A percentile compares a stretch with the other conserved stretches of the same genome.
Conservation (phyloP, 2,329 filamentous ascomycete species). For the Lachnellula occidentalis region DNA sequence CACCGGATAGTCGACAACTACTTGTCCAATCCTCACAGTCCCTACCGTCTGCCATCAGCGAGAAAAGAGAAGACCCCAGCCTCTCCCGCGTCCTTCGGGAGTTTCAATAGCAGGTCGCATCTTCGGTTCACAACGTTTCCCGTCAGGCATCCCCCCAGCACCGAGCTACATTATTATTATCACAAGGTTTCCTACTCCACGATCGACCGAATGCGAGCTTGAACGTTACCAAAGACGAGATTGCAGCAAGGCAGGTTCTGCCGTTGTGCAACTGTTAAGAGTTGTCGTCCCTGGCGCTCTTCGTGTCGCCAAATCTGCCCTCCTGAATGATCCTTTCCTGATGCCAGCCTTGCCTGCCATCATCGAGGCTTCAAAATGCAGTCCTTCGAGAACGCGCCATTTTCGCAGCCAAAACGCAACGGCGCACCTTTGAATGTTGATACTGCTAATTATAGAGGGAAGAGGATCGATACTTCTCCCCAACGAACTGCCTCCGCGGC, state of each 20-base stretch:
- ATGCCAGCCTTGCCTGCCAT: slow-evolving; percentile 14
- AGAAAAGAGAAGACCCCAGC: neutral
- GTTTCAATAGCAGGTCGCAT: slow-evolving; percentile 16
- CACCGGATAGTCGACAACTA: neutral
- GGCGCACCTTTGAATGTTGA: slow-evolving; percentile 27
- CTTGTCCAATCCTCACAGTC: neutral
- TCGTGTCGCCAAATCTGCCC: neutral
- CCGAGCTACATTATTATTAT: slow-evolving; percentile 3
- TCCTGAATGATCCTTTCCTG: slow-evolving; percentile 10
- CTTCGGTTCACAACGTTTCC: slow-evolving; percentile 10
- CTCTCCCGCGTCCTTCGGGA: neutral
- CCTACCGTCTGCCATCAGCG: neutral
- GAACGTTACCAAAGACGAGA: neutral
- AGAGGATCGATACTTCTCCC: slow-evolving; percentile 21
- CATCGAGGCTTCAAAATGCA: slow-evolving; percentile 23
- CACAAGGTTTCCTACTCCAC: slow-evolving; percentile 3
- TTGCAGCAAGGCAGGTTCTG: slow-evolving; percentile 1
- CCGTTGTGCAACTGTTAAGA: slow-evolving; percentile 7
- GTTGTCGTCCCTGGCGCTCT: slow-evolving; percentile 1
- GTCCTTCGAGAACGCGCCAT: slow-evolving; percentile 22
- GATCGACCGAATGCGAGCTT: slow-evolving; percentile 11
- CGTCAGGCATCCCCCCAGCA: slow-evolving; percentile 13
- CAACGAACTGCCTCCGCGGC: slow-evolving; percentile 23
- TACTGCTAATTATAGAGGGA: slow-evolving; percentile 25
- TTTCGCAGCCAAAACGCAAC: slow-evolving; percentile 25